Conservation (phyloP, 176 grass and related monocot genomes). For the Aegilops tauschii region DNA sequence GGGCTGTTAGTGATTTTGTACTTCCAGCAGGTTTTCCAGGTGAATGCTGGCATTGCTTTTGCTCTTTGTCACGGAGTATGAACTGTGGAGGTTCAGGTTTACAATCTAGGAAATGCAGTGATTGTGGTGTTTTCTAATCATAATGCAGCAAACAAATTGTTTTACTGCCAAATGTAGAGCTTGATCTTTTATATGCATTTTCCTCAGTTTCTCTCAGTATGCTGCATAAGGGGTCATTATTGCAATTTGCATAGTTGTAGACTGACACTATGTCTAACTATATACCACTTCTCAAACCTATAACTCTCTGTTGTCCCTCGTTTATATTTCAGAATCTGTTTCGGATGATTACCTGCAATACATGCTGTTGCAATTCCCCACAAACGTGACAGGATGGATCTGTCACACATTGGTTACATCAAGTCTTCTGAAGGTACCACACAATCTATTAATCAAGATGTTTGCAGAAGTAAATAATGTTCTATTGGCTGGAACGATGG, state of each 20-base stretch:
- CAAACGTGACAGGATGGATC: conserved; percentile 96
- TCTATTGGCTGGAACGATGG: background rate
- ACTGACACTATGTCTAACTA: background rate
- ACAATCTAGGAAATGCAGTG: background rate
- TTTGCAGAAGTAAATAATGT: background rate
- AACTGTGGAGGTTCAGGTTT: background rate
- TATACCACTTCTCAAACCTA: background rate
- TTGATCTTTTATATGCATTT: background rate
- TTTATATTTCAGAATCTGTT: conserved; percentile 62
- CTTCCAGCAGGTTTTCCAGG: conserved; percentile 87
- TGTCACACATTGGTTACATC: conserved; percentile 88
- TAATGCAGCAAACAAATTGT: background rate
- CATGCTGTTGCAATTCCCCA: conserved; percentile 89
- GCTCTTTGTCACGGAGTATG: background rate
- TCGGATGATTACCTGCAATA: conserved; percentile 93
- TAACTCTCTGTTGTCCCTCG: background rate
- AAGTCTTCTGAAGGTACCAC: conserved; percentile 77
- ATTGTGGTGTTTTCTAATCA: background rate
- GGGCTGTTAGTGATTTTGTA: conserved; percentile 59
- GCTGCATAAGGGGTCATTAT: background rate
- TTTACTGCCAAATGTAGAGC: background rate
- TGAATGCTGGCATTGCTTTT: conserved; percentile 25
- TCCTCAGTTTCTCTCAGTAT: background rate
- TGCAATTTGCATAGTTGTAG: background rate
- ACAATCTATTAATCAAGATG: background rate